Evolutionary conservation across 108 stramenopile species (phyloP), one percentile per base, ranked within the genome.

Genomic region (Cyclotella baltica): DNA sequence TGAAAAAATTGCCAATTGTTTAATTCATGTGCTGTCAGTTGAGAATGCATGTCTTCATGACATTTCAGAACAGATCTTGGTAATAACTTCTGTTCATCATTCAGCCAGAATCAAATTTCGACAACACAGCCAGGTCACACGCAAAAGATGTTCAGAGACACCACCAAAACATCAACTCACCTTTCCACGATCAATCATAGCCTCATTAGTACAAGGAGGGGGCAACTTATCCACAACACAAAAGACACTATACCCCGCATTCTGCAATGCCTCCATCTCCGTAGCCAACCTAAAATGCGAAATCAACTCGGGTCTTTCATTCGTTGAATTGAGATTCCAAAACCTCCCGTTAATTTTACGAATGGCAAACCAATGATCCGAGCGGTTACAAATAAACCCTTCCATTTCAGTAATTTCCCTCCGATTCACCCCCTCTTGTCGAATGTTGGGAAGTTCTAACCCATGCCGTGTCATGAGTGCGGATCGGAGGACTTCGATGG

Each of bases 331-430:
- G 30, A 96, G 72, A 78, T 96, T 96, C 92, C 92, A 96, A 82
- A 80, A 96, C 59, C 86, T 34, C 10, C 79, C 91, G 77, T 90
- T 90, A 25, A 96, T 90, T 51, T 86, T 88, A 0, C 96, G 85
- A 77, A 96, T 95, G 1, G 96, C 90, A 76, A 96, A 96, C 96
- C 96, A 96, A 73, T 96, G 96, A 34, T 72, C 68, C 4, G 87
- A 70, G 29, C 82, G 74, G 58, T 96, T 89, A 53, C 87, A 90
- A 53, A 96, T 90, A 70, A 96, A 96, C 2, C 92, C 94, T 30
- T 89, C 81, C 62, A 92, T 71, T 13, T 82, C 47, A 0, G 94
- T 93, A 19, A 91, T 69, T 37, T 95, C 94, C 35, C 25, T 57
- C 34, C 52, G 61, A 69, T 62, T 61, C 47, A 77, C 61, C 19